phyloP scores from a whole-genome alignment of 257 asterid genomes.

The Coffea canephora region DNA sequence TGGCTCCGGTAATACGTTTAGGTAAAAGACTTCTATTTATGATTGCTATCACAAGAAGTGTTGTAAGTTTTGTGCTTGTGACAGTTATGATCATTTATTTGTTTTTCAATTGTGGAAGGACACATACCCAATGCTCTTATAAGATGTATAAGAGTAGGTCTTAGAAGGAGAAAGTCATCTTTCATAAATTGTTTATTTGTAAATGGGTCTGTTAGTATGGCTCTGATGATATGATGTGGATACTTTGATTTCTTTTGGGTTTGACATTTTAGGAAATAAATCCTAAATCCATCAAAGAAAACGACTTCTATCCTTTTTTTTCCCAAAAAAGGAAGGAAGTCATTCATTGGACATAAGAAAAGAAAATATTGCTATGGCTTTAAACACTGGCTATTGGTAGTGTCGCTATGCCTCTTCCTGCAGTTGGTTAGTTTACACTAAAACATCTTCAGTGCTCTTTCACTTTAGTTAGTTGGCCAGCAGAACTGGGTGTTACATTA shows the following conservation, averaged over 20 bases:
- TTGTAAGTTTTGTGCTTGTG: neutral
- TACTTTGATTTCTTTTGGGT: neutral
- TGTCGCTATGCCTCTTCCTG: neutral
- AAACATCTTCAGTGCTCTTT: neutral
- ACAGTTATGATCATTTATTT: neutral
- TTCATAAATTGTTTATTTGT: too few relatives aligned
- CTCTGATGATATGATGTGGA: neutral
- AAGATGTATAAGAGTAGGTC: neutral
- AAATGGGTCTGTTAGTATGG: neutral
- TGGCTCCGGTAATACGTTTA: slow-evolving; percentile 54
- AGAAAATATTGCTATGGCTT: neutral
- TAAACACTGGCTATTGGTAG: neutral
- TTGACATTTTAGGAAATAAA: neutral
- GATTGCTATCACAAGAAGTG: neutral
- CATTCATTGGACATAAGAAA: neutral
- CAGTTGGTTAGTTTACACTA: neutral
- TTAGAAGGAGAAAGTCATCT: neutral
- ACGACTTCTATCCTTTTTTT: neutral
- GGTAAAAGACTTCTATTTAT: slow-evolving; percentile 35
- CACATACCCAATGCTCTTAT: neutral
- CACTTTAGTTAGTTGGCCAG: neutral
- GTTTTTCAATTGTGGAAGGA: neutral
- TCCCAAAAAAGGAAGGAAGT: neutral
- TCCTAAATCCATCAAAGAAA: neutral
- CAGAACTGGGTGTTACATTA: neutral